A percentile compares a stretch with the other conserved stretches of the same genome.
Conservation (phyloP, 108 stramenopile species). For the Chaetoceros muelleri region DNA sequence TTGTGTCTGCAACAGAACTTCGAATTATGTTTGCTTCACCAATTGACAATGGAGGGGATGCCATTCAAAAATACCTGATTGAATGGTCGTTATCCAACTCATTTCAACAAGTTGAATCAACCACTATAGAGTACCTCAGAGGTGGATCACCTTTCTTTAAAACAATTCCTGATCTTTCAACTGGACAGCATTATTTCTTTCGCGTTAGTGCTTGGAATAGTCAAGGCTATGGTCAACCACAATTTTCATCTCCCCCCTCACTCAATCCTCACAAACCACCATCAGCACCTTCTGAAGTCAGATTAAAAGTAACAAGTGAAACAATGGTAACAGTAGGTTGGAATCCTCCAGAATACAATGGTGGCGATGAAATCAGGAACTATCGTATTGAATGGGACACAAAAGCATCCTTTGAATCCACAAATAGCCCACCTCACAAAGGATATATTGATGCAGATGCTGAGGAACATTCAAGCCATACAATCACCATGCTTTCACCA, state of each 20-base stretch:
- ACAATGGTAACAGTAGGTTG: constrained; percentile 72
- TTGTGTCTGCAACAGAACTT: constrained; percentile 49
- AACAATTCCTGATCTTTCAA: constrained; percentile 43
- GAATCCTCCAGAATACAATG: constrained; percentile 36
- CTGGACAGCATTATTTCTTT: constrained; percentile 60
- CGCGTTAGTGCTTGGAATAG: constrained; percentile 64
- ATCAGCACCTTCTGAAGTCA: constrained; percentile 48
- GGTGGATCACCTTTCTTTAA: constrained; percentile 74
- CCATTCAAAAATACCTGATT: constrained; percentile 56
- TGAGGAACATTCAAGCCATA: constrained; percentile 17
- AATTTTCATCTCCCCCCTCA: constrained; percentile 49
- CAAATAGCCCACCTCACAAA: constrained; percentile 40
- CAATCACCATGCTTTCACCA: constrained; percentile 28
- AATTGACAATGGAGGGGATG: constrained; percentile 68
- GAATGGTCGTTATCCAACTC: constrained; percentile 48
- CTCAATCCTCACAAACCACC: constrained; percentile 65
- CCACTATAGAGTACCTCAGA: constrained; percentile 34
- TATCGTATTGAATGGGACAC: constrained; percentile 83
- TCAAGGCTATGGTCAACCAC: constrained; percentile 58
- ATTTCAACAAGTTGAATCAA: constrained; percentile 24
- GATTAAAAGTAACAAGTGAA: constrained; percentile 53
- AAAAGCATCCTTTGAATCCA: constrained; percentile 36
- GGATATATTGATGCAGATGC: constrained; percentile 46
- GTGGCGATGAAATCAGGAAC: constrained; percentile 58
- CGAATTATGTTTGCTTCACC: constrained; percentile 65